phyloP scores from a whole-genome alignment of 257 asterid genomes.

The Fraxinus pennsylvanica region DNA sequence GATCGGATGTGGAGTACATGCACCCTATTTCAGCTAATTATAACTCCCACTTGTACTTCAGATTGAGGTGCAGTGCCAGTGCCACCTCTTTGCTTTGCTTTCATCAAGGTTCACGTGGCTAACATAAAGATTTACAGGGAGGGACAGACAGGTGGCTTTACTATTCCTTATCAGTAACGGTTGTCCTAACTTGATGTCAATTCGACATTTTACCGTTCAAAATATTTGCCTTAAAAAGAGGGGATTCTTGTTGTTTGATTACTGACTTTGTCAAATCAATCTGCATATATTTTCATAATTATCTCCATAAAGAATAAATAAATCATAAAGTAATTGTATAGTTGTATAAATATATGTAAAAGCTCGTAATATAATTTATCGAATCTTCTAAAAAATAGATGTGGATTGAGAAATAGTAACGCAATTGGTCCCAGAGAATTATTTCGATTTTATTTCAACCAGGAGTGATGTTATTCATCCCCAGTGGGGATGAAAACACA shows the following conservation, averaged over 20 bases:
- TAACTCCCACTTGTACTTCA: background rate
- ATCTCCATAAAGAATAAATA: background rate
- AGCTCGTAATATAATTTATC: too few relatives aligned
- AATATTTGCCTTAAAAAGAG: background rate
- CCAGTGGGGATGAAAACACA: too few relatives aligned
- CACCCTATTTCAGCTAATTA: conserved; percentile 28
- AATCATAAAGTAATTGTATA: too few relatives aligned
- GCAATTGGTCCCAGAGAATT: conserved; percentile 15
- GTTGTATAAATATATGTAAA: too few relatives aligned
- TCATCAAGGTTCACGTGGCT: conserved; percentile 27
- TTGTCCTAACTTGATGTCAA: background rate
- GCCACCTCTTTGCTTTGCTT: conserved; percentile 12
- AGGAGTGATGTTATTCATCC: too few relatives aligned
- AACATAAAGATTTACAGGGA: conserved; percentile 9
- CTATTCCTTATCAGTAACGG: background rate
- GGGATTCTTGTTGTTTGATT: background rate
- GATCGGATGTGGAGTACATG: conserved; percentile 20
- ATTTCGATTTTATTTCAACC: conserved; percentile 21
- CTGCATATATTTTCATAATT: background rate
- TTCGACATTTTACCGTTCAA: background rate
- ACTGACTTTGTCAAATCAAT: background rate
- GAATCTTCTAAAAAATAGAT: background rate
- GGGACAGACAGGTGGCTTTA: conserved; percentile 2
- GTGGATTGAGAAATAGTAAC: background rate
- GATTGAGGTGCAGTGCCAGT: background rate